phyloP scores from a whole-genome alignment of 768 basidiomycete genomes.

The Tricholoma sp. region DNA sequence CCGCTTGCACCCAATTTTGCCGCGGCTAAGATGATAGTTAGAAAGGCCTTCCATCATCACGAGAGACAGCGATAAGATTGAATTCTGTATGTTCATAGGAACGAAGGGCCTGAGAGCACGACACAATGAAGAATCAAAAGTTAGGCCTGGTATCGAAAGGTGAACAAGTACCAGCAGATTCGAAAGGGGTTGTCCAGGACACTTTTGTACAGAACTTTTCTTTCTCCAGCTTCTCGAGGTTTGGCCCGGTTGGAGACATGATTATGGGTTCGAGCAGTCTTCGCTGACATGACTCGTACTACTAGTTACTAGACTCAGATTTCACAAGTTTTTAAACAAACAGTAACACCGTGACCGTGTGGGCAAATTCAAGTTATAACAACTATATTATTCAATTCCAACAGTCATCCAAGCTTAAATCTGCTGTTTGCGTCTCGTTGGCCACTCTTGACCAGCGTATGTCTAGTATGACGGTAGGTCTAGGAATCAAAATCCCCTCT shows the following conservation, averaged over 20 bases:
- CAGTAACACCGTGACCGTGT: too few relatives aligned
- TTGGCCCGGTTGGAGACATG: conserved; percentile 64
- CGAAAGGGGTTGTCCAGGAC: conserved; percentile 71
- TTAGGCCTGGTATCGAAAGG: conserved; percentile 6
- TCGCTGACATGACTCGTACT: conserved; percentile 39
- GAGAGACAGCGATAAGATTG: conserved; percentile 46
- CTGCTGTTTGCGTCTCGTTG: too few relatives aligned
- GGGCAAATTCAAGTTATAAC: too few relatives aligned
- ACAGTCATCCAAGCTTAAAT: too few relatives aligned
- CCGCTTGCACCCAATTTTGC: conserved; percentile 31
- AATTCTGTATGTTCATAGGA: conserved; percentile 58
- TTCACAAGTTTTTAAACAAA: too few relatives aligned
- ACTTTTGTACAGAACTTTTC: conserved; percentile 62
- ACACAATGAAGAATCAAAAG: conserved; percentile 4
- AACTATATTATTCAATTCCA: too few relatives aligned
- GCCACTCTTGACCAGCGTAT: neutral
- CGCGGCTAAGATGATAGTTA: conserved; percentile 32
- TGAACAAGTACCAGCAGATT: conserved; percentile 51
- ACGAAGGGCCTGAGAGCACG: conserved; percentile 51
- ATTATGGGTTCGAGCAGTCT: conserved; percentile 45
- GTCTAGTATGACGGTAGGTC: neutral
- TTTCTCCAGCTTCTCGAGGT: conserved; percentile 39
- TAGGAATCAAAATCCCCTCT: neutral
- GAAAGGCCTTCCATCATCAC: conserved; percentile 47
- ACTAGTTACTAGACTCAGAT: too few relatives aligned